Conservation (phyloP, 1,284 basidiomycete species). For the Pascua sp. region DNA sequence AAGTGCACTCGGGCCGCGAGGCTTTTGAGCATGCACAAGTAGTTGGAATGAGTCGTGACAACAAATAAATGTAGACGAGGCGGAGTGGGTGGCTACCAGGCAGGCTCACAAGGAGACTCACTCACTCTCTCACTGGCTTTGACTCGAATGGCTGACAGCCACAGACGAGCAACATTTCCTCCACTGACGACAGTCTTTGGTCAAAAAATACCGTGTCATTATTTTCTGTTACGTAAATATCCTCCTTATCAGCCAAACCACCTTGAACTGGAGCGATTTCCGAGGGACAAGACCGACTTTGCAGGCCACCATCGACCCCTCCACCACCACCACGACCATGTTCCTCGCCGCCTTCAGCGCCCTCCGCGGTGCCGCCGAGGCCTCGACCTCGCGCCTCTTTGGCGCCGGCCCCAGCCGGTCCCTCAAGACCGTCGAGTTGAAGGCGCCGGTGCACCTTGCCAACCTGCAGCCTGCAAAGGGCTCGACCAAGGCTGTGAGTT, state of each 20-base stretch:
- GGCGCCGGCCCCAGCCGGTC: too few species aligned
- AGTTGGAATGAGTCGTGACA: background rate
- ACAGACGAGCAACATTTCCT: background rate
- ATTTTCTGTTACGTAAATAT: background rate
- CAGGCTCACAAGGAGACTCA: too few species aligned
- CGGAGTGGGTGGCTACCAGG: background rate
- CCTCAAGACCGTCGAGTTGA: too few species aligned
- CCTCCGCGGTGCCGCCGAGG: background rate
- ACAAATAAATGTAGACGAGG: background rate
- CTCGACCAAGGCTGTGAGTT: slow-evolving; percentile 35
- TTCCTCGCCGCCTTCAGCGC: slow-evolving; percentile 19
- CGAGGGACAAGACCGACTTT: background rate
- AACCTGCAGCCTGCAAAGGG: slow-evolving; percentile 39
- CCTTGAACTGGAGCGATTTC: background rate
- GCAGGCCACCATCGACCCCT: background rate
- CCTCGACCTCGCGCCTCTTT: too few species aligned
- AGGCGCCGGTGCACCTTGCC: slow-evolving; percentile 31
- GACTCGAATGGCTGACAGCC: background rate
- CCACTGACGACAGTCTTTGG: background rate
- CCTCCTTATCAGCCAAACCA: background rate
- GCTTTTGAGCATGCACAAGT: slow-evolving; percentile 20
- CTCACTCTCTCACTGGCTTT: background rate
- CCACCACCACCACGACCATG: slow-evolving; percentile 8
- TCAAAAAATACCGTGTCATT: background rate
- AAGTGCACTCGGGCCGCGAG: slow-evolving; percentile 2